Evolutionary conservation across 2,329 filamentous ascomycete species (phyloP), one percentile per base, ranked within the genome.

Genomic region (Lachnellula subtilissima): DNA sequence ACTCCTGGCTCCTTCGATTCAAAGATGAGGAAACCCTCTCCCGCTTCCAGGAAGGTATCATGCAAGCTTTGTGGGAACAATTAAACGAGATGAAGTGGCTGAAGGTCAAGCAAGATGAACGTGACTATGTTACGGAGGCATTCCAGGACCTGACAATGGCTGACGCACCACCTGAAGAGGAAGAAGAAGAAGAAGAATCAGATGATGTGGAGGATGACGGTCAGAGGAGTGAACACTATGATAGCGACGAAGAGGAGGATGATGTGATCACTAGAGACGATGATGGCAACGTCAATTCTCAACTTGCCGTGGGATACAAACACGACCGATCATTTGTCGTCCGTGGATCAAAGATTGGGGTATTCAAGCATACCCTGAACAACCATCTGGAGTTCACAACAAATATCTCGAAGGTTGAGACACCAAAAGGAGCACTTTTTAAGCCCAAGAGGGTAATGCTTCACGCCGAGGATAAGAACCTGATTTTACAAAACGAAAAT

Each of bases 261-360:
- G 88, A 92, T 63, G 81, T 85, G 4, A 78, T 84, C 35, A 83
- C 83, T 5, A 77, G 74, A 45, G 84, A 89, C 48, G 78, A 86
- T 52, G 89, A 94, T 64, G 88, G 87, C 43, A 92, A 95, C 66
- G 82, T 91, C 71, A 99, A 97, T 77, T 95, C 91, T 2, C 89
- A 94, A 68, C 81, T 99, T 53, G 94, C 94, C 12, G 94, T 99
- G 51, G 94, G 94, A 54, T 96, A 96, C 76, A 97, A 96, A 73
- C 89, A 97, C 63, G 94, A 99, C 70, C 85, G 94, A 57, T 97
- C 94, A 0, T 99, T 97, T 66, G 94, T 99, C 55, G 91, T 99
- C 45, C 88, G 94, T 61, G 94, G 94, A 35, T 94, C 92, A 65
- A 97, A 97, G 80, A 99, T 99, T 71, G 94, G 94, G 53, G 94